Conservation (phyloP, 306 rosid species). For the Comarum palustre region DNA sequence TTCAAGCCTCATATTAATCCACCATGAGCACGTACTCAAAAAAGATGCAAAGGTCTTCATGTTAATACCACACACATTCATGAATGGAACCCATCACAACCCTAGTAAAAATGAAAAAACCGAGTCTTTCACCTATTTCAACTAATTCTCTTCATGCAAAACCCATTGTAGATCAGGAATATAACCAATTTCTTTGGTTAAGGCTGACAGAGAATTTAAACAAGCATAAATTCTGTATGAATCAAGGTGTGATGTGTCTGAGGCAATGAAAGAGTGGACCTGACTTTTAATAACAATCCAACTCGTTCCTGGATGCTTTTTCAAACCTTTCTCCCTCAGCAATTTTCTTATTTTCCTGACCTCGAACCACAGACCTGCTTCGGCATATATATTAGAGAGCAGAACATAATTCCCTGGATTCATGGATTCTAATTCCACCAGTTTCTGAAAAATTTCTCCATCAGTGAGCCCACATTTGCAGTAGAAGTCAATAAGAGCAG, state of each 20-base stretch:
- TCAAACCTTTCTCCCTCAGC: conserved; percentile 39
- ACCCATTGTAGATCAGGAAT: conserved; percentile 19
- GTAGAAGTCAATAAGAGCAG: conserved; percentile 46
- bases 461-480: conserved; percentile 39
- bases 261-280: conserved; percentile 34
- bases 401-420: conserved; percentile 43
- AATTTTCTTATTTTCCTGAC: conserved; percentile 31
- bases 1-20: not conserved
- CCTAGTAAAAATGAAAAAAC: not conserved
- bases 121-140: not conserved
- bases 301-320: conserved; percentile 40
- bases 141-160: conserved; percentile 20
- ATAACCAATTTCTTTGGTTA: conserved; percentile 34
- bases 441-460: conserved; percentile 37
- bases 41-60: not conserved
- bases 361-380: conserved; percentile 40
- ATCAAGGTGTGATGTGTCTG: conserved; percentile 35
- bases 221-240: conserved; percentile 36
- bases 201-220: conserved; percentile 31
- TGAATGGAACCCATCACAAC: not conserved
- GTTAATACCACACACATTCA: not conserved
- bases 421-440: conserved; percentile 43
- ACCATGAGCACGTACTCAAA: too few relatives aligned
- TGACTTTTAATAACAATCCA: conserved; percentile 42
- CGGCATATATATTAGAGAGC: conserved; percentile 47